Conservation (phyloP, 257 asterid species). For the Thymus mandschuricus region DNA sequence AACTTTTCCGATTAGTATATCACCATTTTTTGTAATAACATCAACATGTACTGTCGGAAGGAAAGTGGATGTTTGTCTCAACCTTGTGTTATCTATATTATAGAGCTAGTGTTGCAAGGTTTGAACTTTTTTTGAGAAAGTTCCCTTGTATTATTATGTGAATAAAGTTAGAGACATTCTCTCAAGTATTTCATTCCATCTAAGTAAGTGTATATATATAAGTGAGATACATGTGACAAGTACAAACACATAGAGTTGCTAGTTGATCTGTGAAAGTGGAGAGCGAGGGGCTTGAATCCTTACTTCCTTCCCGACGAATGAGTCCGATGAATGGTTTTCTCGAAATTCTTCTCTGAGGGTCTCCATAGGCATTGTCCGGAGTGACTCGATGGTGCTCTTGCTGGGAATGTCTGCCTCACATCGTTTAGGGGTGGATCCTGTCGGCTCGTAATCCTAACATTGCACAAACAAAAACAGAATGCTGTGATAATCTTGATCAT, state of each 20-base stretch:
- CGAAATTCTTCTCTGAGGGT: slow-evolving; percentile 68
- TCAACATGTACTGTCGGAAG: background rate
- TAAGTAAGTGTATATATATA: no score
- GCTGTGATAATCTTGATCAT: background rate
- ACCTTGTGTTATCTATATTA: background rate
- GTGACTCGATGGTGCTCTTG: slow-evolving; percentile 70
- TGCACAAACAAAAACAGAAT: background rate
- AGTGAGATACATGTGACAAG: no score
- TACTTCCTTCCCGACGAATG: slow-evolving; percentile 51
- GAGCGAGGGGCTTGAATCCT: slow-evolving; percentile 66
- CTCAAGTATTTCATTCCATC: no score
- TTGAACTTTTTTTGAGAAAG: background rate
- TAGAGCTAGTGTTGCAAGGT: background rate
- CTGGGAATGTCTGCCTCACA: slow-evolving; percentile 67
- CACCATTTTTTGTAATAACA: background rate
- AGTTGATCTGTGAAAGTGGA: slow-evolving; percentile 71
- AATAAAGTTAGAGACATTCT: background rate
- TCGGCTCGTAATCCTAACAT: slow-evolving; percentile 75
- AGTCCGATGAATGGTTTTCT: slow-evolving; percentile 57
- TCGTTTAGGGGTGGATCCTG: slow-evolving; percentile 67
- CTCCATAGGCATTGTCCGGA: slow-evolving; percentile 78
- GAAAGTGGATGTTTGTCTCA: background rate
- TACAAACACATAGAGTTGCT: background rate
- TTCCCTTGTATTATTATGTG: background rate
- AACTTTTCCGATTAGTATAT: background rate